Evolutionary conservation across 1,284 basidiomycete genomes (phyloP).

Genomic region (Ustilago bromivora): DNA sequence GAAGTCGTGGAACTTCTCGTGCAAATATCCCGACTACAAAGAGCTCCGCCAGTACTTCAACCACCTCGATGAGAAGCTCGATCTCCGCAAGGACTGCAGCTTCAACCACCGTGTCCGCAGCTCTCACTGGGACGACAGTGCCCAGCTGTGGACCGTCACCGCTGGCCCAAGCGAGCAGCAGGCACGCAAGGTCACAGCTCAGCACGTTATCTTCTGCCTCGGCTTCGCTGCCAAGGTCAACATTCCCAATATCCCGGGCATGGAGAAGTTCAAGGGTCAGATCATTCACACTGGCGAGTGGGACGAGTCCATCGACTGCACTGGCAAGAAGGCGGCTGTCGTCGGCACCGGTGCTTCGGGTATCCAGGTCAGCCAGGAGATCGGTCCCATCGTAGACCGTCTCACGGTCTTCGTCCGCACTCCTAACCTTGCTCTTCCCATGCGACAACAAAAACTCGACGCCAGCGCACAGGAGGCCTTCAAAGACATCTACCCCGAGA

Average conservation of each 20-base stretch:
- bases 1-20: conserved; percentile 50
- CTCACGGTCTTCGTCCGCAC: conserved; percentile 58
- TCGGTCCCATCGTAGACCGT: conserved; percentile 47
- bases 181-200: conserved; percentile 32
- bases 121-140: conserved; percentile 46
- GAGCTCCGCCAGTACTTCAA: conserved; percentile 54
- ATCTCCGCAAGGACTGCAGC: conserved; percentile 53
- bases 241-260: conserved; percentile 72
- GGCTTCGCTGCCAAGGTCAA: conserved; percentile 60
- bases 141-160: conserved; percentile 40
- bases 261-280: conserved; percentile 73
- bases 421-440: conserved; percentile 56
- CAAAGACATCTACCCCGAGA: conserved; percentile 54
- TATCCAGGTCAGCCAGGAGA: conserved; percentile 73
- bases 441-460: conserved; percentile 49
- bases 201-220: conserved; percentile 56
- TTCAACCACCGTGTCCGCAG: conserved; percentile 50
- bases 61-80: conserved; percentile 52
- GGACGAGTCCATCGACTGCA: conserved; percentile 74
- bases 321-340: conserved; percentile 75
- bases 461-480: conserved; percentile 50
- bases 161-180: conserved; percentile 40
- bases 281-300: conserved; percentile 76
- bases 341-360: conserved; percentile 76
- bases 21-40: conserved; percentile 53